Base-by-base conservation (phyloP, 2,329 filamentous ascomycete species). In the Blastomyces parvus region DNA sequence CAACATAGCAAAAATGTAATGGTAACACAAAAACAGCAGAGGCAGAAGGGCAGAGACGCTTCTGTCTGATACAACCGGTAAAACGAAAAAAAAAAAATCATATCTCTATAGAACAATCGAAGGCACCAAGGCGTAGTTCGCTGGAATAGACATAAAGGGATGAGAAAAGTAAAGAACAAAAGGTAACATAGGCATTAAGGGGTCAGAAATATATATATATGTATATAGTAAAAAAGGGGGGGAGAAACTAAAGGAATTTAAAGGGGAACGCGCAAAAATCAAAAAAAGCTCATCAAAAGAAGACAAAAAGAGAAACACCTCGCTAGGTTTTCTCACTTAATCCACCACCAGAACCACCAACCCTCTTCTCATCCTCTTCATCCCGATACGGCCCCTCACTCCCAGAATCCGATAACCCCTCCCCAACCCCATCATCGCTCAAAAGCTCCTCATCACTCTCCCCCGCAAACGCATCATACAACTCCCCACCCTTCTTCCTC, bases 381-480 rank as follows among this genome's bases (percentile, higher is more conserved):
- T 62, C 62, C 8, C 65, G 70, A 62, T 77, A 77, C 3, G 72
- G 70, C n/a, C 69, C 74, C 48, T 73, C 73, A 38, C 56, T 62
- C 44, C 78, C 79, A 6, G 46, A 56, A 42, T 79, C 80, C 5
- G 52, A 55, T 13, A 38, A 56, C 71, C 73, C 4, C 17, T 62
- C 66, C 5, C 72, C 77, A 62, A 76, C 74, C 38, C 75, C 73
- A 73, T 75, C 22, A 77, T 76, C 77, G 67, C 78, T 81, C 65
- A 84, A 78, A 50, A 85, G 70, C 64, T 88, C 86, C 62, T 90
- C 88, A 63, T 94, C 92, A 64, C 93, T 93, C 61, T 91, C 93
- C 19, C 90, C 92, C 0, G 94, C 94, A 81, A 99, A 99, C 4
- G 94, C 94, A 80, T 99, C 94, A 74, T 99, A 99, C 55, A 99